A percentile compares a stretch with the other conserved stretches of the same genome.
Evolutionary conservation across 805 yeast genomes (phyloP).

Genomic region (Barnettozyma botsteinii): DNA sequence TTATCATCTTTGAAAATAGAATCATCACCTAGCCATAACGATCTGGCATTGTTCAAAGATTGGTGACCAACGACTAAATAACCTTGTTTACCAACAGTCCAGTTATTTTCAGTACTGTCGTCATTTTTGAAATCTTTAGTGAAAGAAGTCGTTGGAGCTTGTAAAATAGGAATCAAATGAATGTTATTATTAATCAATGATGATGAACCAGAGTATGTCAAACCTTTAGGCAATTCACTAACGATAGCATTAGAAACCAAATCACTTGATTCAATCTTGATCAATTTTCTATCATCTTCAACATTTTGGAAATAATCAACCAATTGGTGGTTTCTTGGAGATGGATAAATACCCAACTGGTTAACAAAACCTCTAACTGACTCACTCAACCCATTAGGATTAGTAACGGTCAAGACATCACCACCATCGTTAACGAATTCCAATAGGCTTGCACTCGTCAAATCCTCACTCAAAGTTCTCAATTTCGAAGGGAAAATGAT

Average conservation of each 20-base stretch:
- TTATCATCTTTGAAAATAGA: constrained; percentile 41
- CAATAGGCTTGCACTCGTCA: constrained; percentile 46
- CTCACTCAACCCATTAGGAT: constrained; percentile 48
- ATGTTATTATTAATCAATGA: constrained; percentile 69
- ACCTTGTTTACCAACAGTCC: constrained; percentile 82
- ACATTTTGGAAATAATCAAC: constrained; percentile 56
- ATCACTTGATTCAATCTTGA: constrained; percentile 11
- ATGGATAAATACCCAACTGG: constrained; percentile 78
- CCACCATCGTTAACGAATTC: constrained; percentile 65
- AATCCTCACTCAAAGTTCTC: constrained; percentile 34
- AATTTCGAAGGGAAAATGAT: constrained; percentile 54
- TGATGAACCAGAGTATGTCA: constrained; percentile 49
- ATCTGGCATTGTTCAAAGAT: constrained; percentile 70
- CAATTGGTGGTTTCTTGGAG: constrained; percentile 64
- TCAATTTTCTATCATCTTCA: constrained; percentile 11
- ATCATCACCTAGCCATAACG: constrained; percentile 73
- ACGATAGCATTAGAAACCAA: constrained; percentile 1
- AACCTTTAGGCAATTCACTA: constrained; percentile 13
- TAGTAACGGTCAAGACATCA: constrained; percentile 59
- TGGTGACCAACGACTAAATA: constrained; percentile 74
- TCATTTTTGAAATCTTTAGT: constrained; percentile 44
- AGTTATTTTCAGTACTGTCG: constrained; percentile 41
- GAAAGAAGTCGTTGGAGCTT: constrained; percentile 60
- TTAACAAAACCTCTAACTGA: constrained; percentile 60
- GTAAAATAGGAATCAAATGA: constrained; percentile 61